Evolutionary conservation across 805 yeast species (phyloP).

Genomic region (Ogataea henricii): DNA sequence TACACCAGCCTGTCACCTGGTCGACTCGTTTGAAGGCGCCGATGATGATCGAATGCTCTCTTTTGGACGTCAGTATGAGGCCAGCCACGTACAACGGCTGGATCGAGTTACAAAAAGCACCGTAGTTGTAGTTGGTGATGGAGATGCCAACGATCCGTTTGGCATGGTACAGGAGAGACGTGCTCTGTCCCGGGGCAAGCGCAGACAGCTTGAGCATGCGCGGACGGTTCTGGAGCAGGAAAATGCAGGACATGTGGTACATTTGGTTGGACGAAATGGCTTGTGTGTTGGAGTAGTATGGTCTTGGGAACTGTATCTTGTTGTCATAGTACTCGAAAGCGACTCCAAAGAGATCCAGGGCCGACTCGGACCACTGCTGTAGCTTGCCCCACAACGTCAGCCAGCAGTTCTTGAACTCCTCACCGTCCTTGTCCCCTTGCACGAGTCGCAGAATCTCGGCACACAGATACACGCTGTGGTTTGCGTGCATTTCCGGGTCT

Average conservation of each 20-base stretch:
- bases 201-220: conserved; percentile 33
- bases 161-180: conserved; percentile 38
- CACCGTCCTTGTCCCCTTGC: conserved; percentile 27
- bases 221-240: conserved; percentile 43
- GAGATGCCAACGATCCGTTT: conserved; percentile 40
- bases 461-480: conserved; percentile 41
- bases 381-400: conserved; percentile 39
- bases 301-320: conserved; percentile 39
- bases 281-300: conserved; percentile 41
- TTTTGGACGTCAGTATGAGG: conserved; percentile 23
- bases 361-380: conserved; percentile 36
- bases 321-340: conserved; percentile 33
- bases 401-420: conserved; percentile 40
- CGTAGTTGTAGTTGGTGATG: conserved; percentile 33
- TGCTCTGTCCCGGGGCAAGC: conserved; percentile 15
- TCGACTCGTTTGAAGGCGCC: conserved; percentile 29
- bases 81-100: conserved; percentile 34
- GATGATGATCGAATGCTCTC: conserved; percentile 27
- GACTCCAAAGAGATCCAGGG: conserved; percentile 35
- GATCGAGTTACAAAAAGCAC: conserved; percentile 28
- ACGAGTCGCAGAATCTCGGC: conserved; percentile 39
- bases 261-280: conserved; percentile 44
- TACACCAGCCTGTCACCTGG: conserved; percentile 31
- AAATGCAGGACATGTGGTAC: conserved; percentile 44
- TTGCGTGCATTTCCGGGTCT: conserved; percentile 37